Evolutionary conservation across 2,329 filamentous ascomycete genomes (phyloP), one percentile per base, ranked within the genome.

Genomic region (Sporothrix inflata): DNA sequence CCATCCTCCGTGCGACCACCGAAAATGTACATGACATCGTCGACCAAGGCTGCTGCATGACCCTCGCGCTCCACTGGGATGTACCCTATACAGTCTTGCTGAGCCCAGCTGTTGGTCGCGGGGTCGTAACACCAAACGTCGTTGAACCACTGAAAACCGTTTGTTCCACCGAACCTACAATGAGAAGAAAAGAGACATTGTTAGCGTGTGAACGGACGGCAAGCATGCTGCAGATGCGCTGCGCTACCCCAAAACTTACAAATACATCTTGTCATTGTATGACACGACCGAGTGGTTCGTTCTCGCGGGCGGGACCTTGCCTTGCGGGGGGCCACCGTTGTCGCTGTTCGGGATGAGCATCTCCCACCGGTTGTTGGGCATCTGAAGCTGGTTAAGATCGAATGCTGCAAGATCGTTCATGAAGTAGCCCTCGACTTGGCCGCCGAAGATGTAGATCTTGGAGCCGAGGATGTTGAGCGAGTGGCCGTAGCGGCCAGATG

Each of bases 11-110:
- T 98, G 73, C 96, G 92, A 60, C 96, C 96, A 76, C 97, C 97
- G 80, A 99, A 99, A 74, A 99, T 90, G 83, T 99, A 99, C 97
- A 99, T 99, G 73, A 98, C 96, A 79, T 99, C 96, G 80, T 96
- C 94, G 57, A 99, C 94, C 24, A 99, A 85, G 4, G 95, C 91
- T 16, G 96, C 94, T 14, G 97, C 94, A 80, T 99, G 96, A 3
- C 96, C 96, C 85, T 99, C 96, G 74, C 96, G 90, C 21, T 95
- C 91, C 1, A 94, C 91, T 1, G 97, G 96, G 73, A 99, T 98
- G 81, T 98, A 99, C 47, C 96, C 96, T 78, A 98, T 98, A 80
- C 96, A 99, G 78, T 98, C 95, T 71, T 97, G 86, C 79, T 97
- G 92, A 11, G 89, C 84, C 96, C 96, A 99, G 71, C 87, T 84